Evolutionary conservation across 1,284 basidiomycete genomes (phyloP).

Genomic region (Schizophyllum commune): DNA sequence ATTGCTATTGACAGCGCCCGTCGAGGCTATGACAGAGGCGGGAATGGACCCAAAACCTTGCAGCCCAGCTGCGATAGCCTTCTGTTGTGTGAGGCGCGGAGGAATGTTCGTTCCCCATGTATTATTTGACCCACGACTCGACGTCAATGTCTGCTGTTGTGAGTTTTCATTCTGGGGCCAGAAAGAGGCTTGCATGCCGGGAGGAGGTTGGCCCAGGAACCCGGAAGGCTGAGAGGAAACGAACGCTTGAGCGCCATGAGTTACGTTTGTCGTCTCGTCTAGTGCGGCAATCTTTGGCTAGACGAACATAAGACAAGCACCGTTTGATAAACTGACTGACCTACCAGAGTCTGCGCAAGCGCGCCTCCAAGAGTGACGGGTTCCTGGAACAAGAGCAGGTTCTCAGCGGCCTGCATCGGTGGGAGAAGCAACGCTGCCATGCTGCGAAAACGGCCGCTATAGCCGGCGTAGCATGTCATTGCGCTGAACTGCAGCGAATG

Average conservation of each 20-base stretch:
- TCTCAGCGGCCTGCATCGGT: background rate
- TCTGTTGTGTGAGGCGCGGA: background rate
- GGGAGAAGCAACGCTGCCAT: background rate
- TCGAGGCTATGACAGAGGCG: background rate
- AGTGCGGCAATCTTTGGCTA: too few relatives aligned
- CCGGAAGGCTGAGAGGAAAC: background rate
- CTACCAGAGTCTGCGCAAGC: background rate
- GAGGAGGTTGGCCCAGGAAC: background rate
- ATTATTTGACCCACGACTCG: too few relatives aligned
- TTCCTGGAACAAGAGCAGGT: background rate
- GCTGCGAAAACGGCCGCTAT: background rate
- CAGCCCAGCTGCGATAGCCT: background rate
- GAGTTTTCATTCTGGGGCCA: too few relatives aligned
- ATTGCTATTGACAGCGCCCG: background rate
- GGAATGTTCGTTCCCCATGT: background rate
- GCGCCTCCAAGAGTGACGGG: background rate
- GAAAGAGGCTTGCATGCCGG: background rate
- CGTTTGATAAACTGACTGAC: background rate
- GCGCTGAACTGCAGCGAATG: background rate
- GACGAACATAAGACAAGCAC: too few relatives aligned
- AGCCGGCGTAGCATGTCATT: background rate
- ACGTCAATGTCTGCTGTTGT: too few relatives aligned
- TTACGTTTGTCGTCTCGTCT: background rate
- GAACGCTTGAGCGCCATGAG: background rate
- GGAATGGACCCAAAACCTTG: background rate